Evolutionary conservation across 768 basidiomycete species (phyloP).

Genomic region (Pholiota microspora): DNA sequence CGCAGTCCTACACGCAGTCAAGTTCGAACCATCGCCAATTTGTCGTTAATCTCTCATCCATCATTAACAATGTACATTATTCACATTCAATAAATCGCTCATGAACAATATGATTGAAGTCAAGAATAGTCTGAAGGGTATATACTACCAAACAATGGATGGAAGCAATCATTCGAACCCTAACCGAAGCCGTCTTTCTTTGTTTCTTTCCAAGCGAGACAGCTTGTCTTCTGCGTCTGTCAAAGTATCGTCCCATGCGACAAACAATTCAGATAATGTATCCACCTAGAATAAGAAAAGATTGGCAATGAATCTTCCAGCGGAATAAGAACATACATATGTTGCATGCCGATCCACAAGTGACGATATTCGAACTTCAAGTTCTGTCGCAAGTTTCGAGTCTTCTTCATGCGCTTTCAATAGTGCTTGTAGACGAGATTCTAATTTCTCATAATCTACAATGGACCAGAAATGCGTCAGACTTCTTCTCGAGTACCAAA

Average conservation of each 20-base stretch:
- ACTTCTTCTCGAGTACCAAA: constrained; percentile 2
- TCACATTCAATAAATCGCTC: background rate
- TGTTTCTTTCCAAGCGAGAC: constrained; percentile 56
- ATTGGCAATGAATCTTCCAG: background rate
- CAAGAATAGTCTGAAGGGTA: background rate
- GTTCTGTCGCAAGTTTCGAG: constrained; percentile 45
- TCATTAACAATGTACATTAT: background rate
- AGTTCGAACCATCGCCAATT: background rate
- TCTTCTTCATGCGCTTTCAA: constrained; percentile 61
- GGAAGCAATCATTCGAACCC: constrained; percentile 45
- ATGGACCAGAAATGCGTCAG: background rate
- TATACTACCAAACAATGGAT: background rate
- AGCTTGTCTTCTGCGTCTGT: constrained; percentile 64
- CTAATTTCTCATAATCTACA: constrained; percentile 59
- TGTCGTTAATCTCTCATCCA: background rate
- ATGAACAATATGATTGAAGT: background rate
- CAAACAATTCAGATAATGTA: constrained; percentile 78
- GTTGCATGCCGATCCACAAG: constrained; percentile 71
- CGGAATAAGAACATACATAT: constrained; percentile 46
- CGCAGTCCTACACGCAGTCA: no score
- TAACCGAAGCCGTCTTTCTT: constrained; percentile 55
- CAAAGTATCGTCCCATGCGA: constrained; percentile 80
- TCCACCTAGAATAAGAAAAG: constrained; percentile 54
- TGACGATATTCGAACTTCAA: constrained; percentile 64
- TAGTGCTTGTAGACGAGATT: constrained; percentile 66